Percentiles rank a stretch among this genome's conserved stretches.
Evolutionary conservation across 1,284 basidiomycete species (phyloP).

Genomic region (Ganoderma leucocontextum): DNA sequence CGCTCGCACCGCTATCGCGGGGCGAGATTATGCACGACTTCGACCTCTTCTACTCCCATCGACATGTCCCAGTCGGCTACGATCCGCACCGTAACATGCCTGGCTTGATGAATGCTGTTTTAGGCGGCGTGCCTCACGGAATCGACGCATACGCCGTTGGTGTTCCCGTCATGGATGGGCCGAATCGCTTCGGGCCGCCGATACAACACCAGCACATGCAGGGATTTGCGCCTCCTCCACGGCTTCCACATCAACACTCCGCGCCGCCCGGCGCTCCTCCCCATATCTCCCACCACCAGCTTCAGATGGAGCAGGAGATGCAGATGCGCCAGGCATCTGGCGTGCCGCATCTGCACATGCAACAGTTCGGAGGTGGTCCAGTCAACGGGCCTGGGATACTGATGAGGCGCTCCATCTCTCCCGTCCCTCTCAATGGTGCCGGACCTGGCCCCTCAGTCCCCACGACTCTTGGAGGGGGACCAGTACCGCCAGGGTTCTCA

Average conservation of each 20-base stretch:
- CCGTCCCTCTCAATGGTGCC: constrained; percentile 36
- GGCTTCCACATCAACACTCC: constrained; percentile 40
- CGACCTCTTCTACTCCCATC: constrained; percentile 60
- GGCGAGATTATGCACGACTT: constrained; percentile 63
- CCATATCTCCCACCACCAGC: constrained; percentile 34
- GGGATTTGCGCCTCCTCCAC: constrained; percentile 33
- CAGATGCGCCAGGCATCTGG: constrained; percentile 35
- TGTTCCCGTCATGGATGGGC: constrained; percentile 36
- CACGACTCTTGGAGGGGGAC: constrained; percentile 28
- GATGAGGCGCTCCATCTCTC: constrained; percentile 43
- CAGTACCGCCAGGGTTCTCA: constrained; percentile 31
- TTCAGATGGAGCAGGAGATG: constrained; percentile 40
- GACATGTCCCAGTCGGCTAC: constrained; percentile 40
- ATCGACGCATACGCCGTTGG: constrained; percentile 37
- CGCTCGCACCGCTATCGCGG: constrained; percentile 57
- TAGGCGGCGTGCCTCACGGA: constrained; percentile 39
- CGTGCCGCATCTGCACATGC: constrained; percentile 29
- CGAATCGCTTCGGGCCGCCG: constrained; percentile 33
- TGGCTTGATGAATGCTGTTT: constrained; percentile 41
- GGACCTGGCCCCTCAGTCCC: constrained; percentile 28
- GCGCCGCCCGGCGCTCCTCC: constrained; percentile 36
- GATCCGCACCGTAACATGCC: constrained; percentile 34
- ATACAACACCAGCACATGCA: constrained; percentile 28
- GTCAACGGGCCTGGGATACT: constrained; percentile 28
- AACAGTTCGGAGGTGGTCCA: constrained; percentile 32